These are phyloP conservation scores for Saturnispora zaruensis DNA, from an alignment of 805 yeast genomes.

Conservation along the genomic window DNA sequence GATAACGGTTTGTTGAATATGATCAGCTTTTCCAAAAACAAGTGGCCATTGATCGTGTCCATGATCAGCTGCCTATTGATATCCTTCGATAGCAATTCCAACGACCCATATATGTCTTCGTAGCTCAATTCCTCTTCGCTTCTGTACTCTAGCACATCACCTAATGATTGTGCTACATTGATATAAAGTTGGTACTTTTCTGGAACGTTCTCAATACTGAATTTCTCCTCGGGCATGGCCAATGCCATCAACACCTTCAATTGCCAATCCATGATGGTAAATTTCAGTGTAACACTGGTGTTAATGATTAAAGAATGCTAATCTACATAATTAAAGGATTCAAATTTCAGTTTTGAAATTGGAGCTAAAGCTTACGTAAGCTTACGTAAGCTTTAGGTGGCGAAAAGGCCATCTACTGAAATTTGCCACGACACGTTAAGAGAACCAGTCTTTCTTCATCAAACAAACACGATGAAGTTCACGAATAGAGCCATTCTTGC, in stretches of 20 bases:
- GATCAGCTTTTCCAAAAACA: slow-evolving; percentile 6
- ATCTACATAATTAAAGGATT: no score
- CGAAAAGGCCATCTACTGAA: no score
- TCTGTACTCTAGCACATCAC: neutral
- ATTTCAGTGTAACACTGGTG: neutral
- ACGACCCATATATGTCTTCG: neutral
- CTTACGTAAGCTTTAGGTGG: neutral
- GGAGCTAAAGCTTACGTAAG: neutral
- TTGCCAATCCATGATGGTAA: slow-evolving; percentile 4
- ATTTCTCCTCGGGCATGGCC: neutral
- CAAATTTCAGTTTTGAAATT: neutral
- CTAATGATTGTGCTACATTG: neutral
- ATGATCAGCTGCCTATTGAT: neutral
- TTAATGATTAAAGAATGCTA: no score
- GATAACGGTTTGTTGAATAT: slow-evolving; percentile 2
- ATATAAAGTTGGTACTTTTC: neutral
- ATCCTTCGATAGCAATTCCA: neutral
- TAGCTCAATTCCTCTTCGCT: neutral
- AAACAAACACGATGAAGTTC: slow-evolving; percentile 26
- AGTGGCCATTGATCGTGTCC: slow-evolving; percentile 6
- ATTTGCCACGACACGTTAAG: neutral
- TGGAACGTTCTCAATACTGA: slow-evolving; percentile 1
- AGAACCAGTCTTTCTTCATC: neutral
- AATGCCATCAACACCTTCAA: slow-evolving; percentile 3
- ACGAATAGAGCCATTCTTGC: slow-evolving; percentile 32